Base-by-base conservation (phyloP, 352 stramenopile genomes). In the Halophytophthora polymorphica region DNA sequence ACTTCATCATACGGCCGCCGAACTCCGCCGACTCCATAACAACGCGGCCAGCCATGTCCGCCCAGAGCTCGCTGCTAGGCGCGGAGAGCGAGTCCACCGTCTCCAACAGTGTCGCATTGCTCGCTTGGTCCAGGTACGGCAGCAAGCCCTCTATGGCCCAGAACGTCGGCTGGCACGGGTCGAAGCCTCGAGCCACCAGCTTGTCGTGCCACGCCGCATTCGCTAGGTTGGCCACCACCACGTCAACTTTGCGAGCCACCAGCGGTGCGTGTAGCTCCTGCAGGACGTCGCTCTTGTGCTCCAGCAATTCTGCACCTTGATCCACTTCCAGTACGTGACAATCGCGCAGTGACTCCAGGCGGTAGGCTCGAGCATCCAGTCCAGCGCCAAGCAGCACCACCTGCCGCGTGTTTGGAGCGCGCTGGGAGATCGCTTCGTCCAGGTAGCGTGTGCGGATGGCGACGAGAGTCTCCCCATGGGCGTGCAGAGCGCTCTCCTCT, bases 61-160 rank as follows among this genome's bases (percentile, higher is more conserved):
- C 58, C 73, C 73, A 83, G 15, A 83, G 44, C 33, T 64, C 45
- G 41, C 72, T 83, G 0, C 59, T 36, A 8, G 45, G 53, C 6
- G 72, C 66, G 17, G 72, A 83, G 15, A 76, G 2, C 17, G 46
- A 50, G 39, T 83, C 63, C 11, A 83, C 52, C 1, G 38, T 62
- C 36, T 80, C 67, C 31, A 83, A 28, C n/a, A 83, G 19, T 8
- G 53, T 46, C 10, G 62, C 49, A 42, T 70, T 74, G 41, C 19
- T 54, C 6, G 65, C 52, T 5, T 56, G 42, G 3, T 55, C 21
- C 37, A 80, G 45, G 48, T 78, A 79, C 11, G 64, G 58, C 1
- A 83, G 48, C 29, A 80, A 23, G 0, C 72, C 69, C 47, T 80
- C 72, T 46, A 83, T 63, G 19, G 65, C 33, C 72, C 72, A 83